Conservation (phyloP, 768 basidiomycete species). For the Podaxis sp. region DNA sequence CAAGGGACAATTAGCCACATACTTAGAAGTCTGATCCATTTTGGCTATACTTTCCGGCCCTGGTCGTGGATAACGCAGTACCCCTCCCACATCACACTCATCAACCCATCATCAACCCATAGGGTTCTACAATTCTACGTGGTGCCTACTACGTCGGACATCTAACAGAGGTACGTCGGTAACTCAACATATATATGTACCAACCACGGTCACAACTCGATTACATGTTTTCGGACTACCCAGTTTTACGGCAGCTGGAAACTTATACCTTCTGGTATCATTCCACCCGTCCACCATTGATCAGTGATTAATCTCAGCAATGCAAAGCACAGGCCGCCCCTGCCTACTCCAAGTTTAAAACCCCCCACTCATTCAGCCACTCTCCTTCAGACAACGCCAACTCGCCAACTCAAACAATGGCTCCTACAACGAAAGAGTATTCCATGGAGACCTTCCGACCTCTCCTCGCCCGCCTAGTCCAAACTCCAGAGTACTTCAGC, state of each 20-base stretch:
- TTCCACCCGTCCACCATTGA: background rate
- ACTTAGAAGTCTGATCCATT: background rate
- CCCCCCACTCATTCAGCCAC: background rate
- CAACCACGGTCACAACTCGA: background rate
- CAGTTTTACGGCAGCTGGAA: background rate
- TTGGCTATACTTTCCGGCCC: background rate
- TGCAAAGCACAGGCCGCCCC: background rate
- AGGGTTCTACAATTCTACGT: background rate
- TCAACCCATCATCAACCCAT: background rate
- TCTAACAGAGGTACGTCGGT: background rate
- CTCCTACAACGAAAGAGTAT: constrained; percentile 21
- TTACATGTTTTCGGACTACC: background rate
- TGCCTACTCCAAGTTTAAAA: background rate
- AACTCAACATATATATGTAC: background rate
- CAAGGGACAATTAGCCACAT: no score
- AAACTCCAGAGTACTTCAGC: constrained; percentile 81
- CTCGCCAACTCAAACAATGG: background rate
- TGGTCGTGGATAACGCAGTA: background rate
- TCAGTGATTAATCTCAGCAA: background rate
- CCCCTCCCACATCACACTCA: background rate
- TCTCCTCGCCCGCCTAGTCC: constrained; percentile 73
- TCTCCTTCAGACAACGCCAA: background rate
- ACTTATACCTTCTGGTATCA: background rate
- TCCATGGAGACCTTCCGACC: constrained; percentile 63
- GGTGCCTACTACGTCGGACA: background rate